Evolutionary conservation across 805 yeast genomes (phyloP).

Genomic region (Ogataea paraovalis): DNA sequence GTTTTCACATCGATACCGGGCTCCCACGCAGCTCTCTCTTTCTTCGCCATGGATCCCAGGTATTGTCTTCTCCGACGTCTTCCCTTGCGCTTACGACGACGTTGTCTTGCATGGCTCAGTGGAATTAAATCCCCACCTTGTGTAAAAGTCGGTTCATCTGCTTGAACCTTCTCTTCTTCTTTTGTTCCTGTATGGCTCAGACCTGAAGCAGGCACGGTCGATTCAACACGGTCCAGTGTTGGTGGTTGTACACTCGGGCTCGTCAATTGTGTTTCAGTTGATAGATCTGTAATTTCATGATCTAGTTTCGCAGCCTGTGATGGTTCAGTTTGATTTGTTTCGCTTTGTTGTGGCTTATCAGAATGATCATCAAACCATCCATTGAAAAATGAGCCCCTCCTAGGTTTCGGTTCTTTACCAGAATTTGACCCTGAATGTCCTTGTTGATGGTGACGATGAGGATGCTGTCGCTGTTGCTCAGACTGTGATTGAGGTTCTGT

Average conservation of each 20-base stretch:
- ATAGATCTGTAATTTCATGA: not conserved
- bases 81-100: conserved; percentile 1
- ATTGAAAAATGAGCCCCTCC: not conserved
- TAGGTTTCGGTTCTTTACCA: not conserved
- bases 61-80: conserved; percentile 25
- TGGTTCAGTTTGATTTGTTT: not conserved
- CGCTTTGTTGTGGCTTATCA: no score
- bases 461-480: not conserved
- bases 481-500: not conserved
- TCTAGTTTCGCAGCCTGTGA: not conserved
- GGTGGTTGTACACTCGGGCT: not conserved
- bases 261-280: not conserved
- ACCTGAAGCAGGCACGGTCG: not conserved
- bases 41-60: conserved; percentile 34
- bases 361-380: not conserved
- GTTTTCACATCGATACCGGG: conserved; percentile 54
- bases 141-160: no score
- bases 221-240: not conserved
- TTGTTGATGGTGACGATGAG: not conserved
- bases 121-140: no score
- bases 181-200: not conserved
- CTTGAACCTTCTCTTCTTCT: not conserved
- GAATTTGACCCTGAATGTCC: not conserved
- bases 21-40: conserved; percentile 49
- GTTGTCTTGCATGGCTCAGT: not conserved